These are phyloP conservation scores for Zygoascus biomembranicola DNA, from an alignment of 805 yeast species.

Conservation along the genomic window DNA sequence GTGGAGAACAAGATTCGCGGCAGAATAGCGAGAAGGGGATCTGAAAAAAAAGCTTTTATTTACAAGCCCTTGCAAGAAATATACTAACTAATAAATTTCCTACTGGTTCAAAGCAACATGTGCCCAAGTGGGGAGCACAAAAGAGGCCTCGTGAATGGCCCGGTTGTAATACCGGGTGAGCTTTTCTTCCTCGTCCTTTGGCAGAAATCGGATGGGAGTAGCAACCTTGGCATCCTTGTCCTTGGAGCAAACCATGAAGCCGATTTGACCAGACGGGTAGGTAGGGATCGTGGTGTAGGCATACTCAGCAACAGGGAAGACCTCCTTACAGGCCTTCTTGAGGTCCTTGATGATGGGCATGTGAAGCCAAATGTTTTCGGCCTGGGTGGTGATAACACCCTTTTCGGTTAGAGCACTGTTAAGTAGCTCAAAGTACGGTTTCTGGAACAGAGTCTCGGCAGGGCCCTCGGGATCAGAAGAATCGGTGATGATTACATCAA, in stretches of 20 bases:
- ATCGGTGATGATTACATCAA: slow-evolving; percentile 83
- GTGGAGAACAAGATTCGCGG: too few species aligned
- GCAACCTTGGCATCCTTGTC: slow-evolving; percentile 55
- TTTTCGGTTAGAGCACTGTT: slow-evolving; percentile 51
- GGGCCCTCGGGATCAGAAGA: slow-evolving; percentile 96
- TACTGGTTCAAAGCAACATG: slow-evolving; percentile 37
- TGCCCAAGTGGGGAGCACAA: slow-evolving; percentile 90
- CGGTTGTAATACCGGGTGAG: slow-evolving; percentile 76
- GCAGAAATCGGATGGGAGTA: slow-evolving; percentile 59
- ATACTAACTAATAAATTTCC: too few species aligned
- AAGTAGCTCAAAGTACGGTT: slow-evolving; percentile 63
- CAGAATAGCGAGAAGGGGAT: too few species aligned
- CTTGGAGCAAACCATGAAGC: slow-evolving; percentile 94
- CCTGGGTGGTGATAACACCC: slow-evolving; percentile 73
- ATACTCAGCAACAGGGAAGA: slow-evolving; percentile 88
- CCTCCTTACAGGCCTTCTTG: slow-evolving; percentile 70
- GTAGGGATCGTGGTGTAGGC: slow-evolving; percentile 93
- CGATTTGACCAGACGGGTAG: slow-evolving; percentile 94
- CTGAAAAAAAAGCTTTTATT: too few species aligned
- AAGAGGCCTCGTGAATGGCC: slow-evolving; percentile 79
- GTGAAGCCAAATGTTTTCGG: slow-evolving; percentile 92
- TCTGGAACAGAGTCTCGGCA: slow-evolving; percentile 81
- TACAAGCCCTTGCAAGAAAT: too few species aligned
- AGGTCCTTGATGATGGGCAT: slow-evolving; percentile 73
- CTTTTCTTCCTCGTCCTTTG: slow-evolving; percentile 52